Conservation (phyloP, 139 green algal species). For the Chlorella sp. region DNA sequence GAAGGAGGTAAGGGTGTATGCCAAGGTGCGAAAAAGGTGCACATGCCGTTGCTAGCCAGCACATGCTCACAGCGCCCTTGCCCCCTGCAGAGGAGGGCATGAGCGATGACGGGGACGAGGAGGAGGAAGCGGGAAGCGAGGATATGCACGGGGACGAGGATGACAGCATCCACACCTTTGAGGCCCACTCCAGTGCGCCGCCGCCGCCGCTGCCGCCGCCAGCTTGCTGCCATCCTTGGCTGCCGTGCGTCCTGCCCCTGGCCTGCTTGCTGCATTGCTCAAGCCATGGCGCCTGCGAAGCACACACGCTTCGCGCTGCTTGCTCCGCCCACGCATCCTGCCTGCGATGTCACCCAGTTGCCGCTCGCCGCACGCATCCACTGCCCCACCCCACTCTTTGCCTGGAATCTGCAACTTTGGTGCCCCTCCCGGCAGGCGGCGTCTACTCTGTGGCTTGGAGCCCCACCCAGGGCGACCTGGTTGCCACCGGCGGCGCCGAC, state of each 20-base stretch:
- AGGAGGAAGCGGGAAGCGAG: conserved; percentile 39
- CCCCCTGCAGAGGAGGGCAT: conserved; percentile 26
- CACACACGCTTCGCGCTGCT: too few species aligned
- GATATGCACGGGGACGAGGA: conserved; percentile 54
- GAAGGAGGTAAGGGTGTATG: background rate
- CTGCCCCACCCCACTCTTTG: too few species aligned
- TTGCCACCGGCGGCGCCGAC: conserved; percentile 83
- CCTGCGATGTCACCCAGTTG: background rate
- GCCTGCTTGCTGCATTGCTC: background rate
- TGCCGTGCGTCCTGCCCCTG: background rate
- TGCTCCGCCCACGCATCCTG: too few species aligned
- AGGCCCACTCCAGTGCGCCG: conserved; percentile 61
- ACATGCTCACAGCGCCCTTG: background rate
- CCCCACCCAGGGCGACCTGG: conserved; percentile 62
- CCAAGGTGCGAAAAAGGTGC: background rate
- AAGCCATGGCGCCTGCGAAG: too few species aligned
- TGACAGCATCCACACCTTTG: conserved; percentile 75
- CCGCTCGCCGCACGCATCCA: too few species aligned
- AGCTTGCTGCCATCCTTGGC: background rate
- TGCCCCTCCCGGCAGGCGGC: conserved; percentile 53
- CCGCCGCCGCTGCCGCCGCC: background rate
- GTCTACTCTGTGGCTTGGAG: conserved; percentile 85
- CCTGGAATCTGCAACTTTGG: too few species aligned
- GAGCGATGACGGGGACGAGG: conserved; percentile 28
- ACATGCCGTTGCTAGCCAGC: too few species aligned